These are phyloP conservation scores for Sindora glabra DNA, from an alignment of 306 rosid genomes.

Conservation along the genomic window DNA sequence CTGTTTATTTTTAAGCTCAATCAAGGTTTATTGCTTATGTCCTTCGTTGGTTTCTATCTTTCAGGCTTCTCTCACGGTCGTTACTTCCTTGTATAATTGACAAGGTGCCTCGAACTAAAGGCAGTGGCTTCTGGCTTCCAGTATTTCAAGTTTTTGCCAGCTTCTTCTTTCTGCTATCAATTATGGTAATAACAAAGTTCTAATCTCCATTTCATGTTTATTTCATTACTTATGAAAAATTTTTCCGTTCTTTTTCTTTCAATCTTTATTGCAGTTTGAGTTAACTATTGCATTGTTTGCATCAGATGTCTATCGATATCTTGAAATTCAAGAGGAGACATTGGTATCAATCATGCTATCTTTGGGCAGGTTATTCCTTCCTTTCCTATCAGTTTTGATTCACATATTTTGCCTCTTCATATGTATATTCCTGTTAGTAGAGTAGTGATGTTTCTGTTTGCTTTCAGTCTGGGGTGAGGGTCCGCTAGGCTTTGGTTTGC, in stretches of 20 bases:
- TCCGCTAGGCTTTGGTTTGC: constrained; percentile 87
- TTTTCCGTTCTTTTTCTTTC: neutral
- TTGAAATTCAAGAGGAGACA: constrained; percentile 50
- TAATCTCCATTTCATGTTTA: neutral
- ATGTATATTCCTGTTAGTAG: constrained; percentile 2
- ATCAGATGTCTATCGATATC: constrained; percentile 48
- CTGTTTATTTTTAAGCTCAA: neutral
- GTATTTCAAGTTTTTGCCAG: constrained; percentile 83
- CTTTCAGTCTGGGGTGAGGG: constrained; percentile 91
- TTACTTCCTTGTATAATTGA: constrained; percentile 59
- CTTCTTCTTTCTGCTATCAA: constrained; percentile 71
- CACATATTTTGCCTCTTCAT: neutral
- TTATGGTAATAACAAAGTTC: constrained; percentile 44
- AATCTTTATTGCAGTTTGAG: neutral
- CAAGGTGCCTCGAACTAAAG: constrained; percentile 72
- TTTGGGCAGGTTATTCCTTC: constrained; percentile 73
- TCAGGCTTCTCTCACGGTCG: constrained; percentile 69
- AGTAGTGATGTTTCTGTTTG: constrained; percentile 19
- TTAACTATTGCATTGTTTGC: neutral
- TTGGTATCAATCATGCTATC: constrained; percentile 84
- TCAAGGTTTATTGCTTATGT: neutral
- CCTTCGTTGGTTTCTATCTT: constrained; percentile 22
- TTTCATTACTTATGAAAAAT: neutral
- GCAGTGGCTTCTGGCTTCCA: constrained; percentile 95
- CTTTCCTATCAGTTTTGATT: constrained; percentile 6